Conservation (phyloP, 306 rosid genomes). For the Castanea crenata region DNA sequence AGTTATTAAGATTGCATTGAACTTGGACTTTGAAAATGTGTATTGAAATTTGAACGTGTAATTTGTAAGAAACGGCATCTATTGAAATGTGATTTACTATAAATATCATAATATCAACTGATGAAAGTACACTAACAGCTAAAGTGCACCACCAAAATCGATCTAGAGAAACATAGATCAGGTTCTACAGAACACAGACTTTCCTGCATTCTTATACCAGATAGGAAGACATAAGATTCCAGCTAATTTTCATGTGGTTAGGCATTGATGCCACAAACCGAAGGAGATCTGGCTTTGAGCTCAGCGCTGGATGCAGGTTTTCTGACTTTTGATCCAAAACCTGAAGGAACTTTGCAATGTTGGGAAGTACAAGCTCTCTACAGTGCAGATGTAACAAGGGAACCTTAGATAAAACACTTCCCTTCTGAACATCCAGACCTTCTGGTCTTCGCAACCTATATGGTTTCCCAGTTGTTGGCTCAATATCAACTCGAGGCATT, state of each 20-base stretch:
- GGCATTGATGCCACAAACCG: conserved; percentile 93
- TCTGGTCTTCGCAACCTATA: conserved; percentile 83
- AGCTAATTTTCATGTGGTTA: conserved; percentile 88
- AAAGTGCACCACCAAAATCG: not conserved
- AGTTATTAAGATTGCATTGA: not conserved
- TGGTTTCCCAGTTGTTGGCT: conserved; percentile 66
- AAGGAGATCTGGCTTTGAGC: conserved; percentile 59
- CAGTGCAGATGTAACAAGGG: conserved; percentile 87
- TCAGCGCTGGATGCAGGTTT: conserved; percentile 30
- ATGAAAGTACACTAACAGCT: not conserved
- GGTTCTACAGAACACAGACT: not conserved
- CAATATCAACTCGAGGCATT: conserved; percentile 66
- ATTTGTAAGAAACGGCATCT: not conserved
- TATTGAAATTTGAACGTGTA: not conserved
- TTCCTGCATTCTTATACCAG: conserved; percentile 46
- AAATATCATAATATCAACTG: not conserved
- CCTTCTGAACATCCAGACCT: conserved; percentile 87
- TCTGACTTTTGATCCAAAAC: conserved; percentile 40
- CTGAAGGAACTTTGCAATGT: conserved; percentile 63
- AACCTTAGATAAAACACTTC: conserved; percentile 90
- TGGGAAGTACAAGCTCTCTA: conserved; percentile 85
- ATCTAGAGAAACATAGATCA: not conserved
- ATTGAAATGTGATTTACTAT: not conserved
- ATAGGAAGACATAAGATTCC: conserved; percentile 97
- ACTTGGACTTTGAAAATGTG: not conserved